A percentile compares a stretch with the other conserved stretches of the same genome.
Conservation (phyloP, 345 rosid genomes). For the Gossypium longicalyx region DNA sequence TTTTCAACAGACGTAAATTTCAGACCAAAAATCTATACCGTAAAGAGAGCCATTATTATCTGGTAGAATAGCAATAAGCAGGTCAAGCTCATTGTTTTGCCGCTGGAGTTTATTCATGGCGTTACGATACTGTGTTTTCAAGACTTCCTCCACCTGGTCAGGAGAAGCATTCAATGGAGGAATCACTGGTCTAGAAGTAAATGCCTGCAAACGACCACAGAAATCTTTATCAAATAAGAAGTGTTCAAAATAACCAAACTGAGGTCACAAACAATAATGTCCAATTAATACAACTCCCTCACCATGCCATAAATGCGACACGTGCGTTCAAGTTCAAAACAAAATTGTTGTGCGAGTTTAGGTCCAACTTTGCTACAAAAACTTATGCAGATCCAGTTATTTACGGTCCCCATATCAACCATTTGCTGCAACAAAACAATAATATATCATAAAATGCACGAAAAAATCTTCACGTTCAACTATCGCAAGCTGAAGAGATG, state of each 20-base stretch:
- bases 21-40: constrained; percentile 35
- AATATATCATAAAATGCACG: not conserved
- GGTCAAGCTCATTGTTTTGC: constrained; percentile 80
- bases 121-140: constrained; percentile 77
- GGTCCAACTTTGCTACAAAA: constrained; percentile 79
- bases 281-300: constrained; percentile 9
- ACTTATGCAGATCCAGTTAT: constrained; percentile 83
- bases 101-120: constrained; percentile 61
- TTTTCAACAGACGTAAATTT: not conserved
- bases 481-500: not conserved
- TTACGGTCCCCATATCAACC: constrained; percentile 93
- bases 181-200: constrained; percentile 73
- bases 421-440: constrained; percentile 63
- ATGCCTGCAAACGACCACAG: constrained; percentile 41
- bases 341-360: constrained; percentile 60
- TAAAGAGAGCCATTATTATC: constrained; percentile 97
- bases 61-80: constrained; percentile 82
- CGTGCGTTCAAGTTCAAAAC: constrained; percentile 92
- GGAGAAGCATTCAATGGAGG: constrained; percentile 65
- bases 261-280: not conserved
- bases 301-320: constrained; percentile 92
- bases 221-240: not conserved
- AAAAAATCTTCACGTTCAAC: not conserved
- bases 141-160: constrained; percentile 75
- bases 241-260: not conserved